Evolutionary conservation across 169 alveolate genomes (phyloP).

Genomic region (Theileria sp.): DNA sequence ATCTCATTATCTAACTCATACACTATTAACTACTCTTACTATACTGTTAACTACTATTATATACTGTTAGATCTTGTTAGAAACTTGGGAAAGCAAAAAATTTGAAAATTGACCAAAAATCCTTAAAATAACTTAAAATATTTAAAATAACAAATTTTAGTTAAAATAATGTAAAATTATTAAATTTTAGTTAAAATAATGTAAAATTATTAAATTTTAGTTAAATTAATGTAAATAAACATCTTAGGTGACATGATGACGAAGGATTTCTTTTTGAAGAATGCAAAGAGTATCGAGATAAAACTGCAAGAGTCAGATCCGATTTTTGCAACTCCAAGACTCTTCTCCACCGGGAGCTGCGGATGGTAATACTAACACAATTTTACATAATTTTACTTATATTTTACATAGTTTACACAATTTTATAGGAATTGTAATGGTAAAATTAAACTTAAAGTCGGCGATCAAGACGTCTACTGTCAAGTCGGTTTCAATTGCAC

Average conservation of each 20-base stretch:
- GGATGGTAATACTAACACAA: conserved; percentile 64
- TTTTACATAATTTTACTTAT: background rate
- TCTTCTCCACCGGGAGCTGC: conserved; percentile 73
- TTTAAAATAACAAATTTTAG: too few species aligned
- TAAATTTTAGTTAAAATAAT: too few species aligned
- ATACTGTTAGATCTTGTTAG: background rate
- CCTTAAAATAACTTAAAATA: too few species aligned
- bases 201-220: too few species aligned
- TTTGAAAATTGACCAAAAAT: too few species aligned
- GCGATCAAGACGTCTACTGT: conserved; percentile 68
- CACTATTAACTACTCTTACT: too few species aligned
- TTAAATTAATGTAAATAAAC: background rate
- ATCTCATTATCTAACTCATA: background rate
- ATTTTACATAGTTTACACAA: background rate
- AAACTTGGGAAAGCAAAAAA: too few species aligned
- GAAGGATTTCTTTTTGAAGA: conserved; percentile 55
- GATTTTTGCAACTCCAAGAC: conserved; percentile 47
- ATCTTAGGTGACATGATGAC: conserved; percentile 76
- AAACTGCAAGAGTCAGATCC: conserved; percentile 57
- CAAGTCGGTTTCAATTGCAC: conserved; percentile 77
- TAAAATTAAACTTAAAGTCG: conserved; percentile 59
- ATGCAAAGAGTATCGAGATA: conserved; percentile 59
- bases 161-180: too few species aligned
- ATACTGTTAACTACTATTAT: too few species aligned
- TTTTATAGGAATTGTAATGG: conserved; percentile 66